phyloP scores from a whole-genome alignment of 345 rosid species.

The Corchorus capsularis region DNA sequence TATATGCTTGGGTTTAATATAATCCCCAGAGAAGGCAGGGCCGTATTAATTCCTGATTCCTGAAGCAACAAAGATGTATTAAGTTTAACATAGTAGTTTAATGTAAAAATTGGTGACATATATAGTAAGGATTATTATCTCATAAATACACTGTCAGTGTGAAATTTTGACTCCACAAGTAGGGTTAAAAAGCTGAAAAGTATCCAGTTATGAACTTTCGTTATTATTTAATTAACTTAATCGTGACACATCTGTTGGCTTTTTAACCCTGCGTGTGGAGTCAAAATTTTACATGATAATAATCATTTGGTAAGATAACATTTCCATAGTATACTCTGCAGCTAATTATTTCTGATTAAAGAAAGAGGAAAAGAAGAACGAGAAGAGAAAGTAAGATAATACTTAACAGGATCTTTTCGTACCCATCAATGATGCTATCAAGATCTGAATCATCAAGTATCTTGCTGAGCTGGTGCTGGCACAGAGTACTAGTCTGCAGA shows the following conservation, averaged over 20 bases:
- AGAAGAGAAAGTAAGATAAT: background rate
- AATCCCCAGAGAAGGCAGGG: slow-evolving; percentile 1
- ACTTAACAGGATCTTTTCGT: slow-evolving; percentile 22
- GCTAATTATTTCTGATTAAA: background rate
- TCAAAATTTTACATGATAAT: too few relatives aligned
- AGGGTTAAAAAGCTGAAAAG: too few relatives aligned
- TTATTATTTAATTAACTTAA: too few relatives aligned
- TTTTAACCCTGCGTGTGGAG: too few relatives aligned
- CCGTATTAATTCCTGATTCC: background rate
- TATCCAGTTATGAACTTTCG: too few relatives aligned
- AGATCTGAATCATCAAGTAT: slow-evolving; percentile 85
- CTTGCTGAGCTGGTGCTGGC: slow-evolving; percentile 82
- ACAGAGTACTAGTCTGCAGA: slow-evolving; percentile 72
- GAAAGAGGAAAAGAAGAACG: background rate
- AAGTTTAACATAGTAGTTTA: background rate
- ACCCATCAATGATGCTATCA: slow-evolving; percentile 86
- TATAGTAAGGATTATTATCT: background rate
- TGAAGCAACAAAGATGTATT: background rate
- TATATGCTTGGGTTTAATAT: background rate
- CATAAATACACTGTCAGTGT: too few relatives aligned
- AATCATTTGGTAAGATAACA: background rate
- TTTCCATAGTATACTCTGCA: background rate
- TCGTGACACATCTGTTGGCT: too few relatives aligned
- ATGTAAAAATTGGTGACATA: background rate
- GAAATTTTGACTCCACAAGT: too few relatives aligned